Conservation (phyloP, 177 flowering plant species). For the Vitis hybrid region DNA sequence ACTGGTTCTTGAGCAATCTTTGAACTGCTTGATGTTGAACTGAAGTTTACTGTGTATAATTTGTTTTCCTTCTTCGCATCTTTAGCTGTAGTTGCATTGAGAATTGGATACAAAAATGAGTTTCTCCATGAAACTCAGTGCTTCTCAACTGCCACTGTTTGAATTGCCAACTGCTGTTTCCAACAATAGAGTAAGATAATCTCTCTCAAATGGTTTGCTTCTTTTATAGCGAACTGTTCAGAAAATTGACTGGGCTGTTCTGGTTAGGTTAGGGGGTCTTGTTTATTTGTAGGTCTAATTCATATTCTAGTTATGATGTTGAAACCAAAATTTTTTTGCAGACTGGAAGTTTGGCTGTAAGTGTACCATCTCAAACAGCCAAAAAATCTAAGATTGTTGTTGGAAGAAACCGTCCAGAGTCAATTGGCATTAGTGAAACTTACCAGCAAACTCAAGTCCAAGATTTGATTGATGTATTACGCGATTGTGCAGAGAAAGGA, state of each 20-base stretch:
- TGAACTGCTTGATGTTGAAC: too few species aligned
- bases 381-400: not conserved
- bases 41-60: too few species aligned
- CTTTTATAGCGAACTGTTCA: not conserved
- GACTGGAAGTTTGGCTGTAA: slow-evolving; percentile 7
- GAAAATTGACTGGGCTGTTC: not conserved
- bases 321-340: slow-evolving; percentile 1
- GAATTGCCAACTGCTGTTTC: slow-evolving; percentile 16
- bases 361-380: slow-evolving; percentile 3
- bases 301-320: not conserved
- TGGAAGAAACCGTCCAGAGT: not conserved
- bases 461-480: slow-evolving; percentile 39
- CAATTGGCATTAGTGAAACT: not conserved
- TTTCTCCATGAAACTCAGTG: slow-evolving; percentile 11
- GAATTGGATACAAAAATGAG: slow-evolving; percentile 2
- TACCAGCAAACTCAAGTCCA: slow-evolving; percentile 19
- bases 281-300: not conserved
- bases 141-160: slow-evolving; percentile 8
- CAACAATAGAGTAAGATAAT: slow-evolving; percentile 11
- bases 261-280: not conserved
- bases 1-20: too few species aligned
- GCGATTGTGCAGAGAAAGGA: slow-evolving; percentile 32
- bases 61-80: too few species aligned
- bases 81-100: not conserved
- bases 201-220: slow-evolving; percentile 7